Conservation (phyloP, 2,329 filamentous ascomycete genomes). For the Graphilbum sp. region DNA sequence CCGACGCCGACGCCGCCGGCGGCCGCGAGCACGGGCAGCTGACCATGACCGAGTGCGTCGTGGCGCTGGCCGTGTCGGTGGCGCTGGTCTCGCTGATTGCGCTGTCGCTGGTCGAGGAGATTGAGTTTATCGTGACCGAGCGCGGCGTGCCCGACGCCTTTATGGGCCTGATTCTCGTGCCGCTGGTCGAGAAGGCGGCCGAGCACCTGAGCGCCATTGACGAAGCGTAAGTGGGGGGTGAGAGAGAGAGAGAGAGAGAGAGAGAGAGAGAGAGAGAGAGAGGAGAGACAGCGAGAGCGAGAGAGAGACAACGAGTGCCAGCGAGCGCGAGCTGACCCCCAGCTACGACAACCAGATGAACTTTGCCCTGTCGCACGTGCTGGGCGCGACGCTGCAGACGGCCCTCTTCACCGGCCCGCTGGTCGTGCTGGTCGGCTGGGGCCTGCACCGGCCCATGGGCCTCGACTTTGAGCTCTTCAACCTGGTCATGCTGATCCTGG, state of each 20-base stretch:
- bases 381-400: conserved; percentile 78
- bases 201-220: conserved; percentile 75
- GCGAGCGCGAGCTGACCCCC: too few relatives aligned
- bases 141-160: conserved; percentile 33
- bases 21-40: too few relatives aligned
- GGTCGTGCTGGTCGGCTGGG: conserved; percentile 73
- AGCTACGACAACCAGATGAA: conserved; percentile 66
- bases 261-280: too few relatives aligned
- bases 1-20: conserved; percentile 43
- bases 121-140: conserved; percentile 37
- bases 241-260: too few relatives aligned
- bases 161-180: conserved; percentile 59
- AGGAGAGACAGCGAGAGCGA: too few relatives aligned
- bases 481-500: conserved; percentile 62
- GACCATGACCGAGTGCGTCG: conserved; percentile 54
- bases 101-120: conserved; percentile 57
- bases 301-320: too few relatives aligned
- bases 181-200: conserved; percentile 71
- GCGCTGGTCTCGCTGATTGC: conserved; percentile 58
- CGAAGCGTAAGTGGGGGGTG: conserved; percentile 40
- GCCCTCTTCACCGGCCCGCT: conserved; percentile 77
- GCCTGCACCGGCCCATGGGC: conserved; percentile 51
- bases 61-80: conserved; percentile 49
- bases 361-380: conserved; percentile 69
- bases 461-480: conserved; percentile 82